Percentiles rank a stretch among this genome's conserved stretches.
Conservation (phyloP, 352 stramenopile species). For the Phytophthora brassicae region DNA sequence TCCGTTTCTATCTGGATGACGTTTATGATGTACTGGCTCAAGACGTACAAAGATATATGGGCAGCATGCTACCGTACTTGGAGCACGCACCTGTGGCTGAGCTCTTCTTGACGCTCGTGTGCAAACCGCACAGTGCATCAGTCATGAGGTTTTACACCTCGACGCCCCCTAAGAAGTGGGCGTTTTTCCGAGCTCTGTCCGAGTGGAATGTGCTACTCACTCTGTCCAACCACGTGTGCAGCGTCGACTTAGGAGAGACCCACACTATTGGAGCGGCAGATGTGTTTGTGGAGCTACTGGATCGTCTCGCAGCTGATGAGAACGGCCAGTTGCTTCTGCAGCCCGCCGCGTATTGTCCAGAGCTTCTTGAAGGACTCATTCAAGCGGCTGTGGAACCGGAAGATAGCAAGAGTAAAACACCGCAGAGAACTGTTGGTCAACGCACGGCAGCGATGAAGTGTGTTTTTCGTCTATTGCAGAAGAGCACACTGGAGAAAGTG, state of each 20-base stretch:
- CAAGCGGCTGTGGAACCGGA: slow-evolving; percentile 46
- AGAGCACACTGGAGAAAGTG: slow-evolving; percentile 74
- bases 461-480: slow-evolving; percentile 75
- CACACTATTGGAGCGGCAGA: slow-evolving; percentile 85
- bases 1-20: slow-evolving; percentile 86
- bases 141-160: slow-evolving; percentile 69
- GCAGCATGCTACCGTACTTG: slow-evolving; percentile 80
- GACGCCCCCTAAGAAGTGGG: slow-evolving; percentile 83
- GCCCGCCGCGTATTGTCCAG: slow-evolving; percentile 77
- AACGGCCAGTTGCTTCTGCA: slow-evolving; percentile 89
- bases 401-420: slow-evolving; percentile 27
- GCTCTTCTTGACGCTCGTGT: slow-evolving; percentile 85
- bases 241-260: slow-evolving; percentile 52
- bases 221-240: slow-evolving; percentile 80
- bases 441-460: slow-evolving; percentile 86
- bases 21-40: slow-evolving; percentile 84
- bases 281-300: slow-evolving; percentile 87
- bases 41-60: slow-evolving; percentile 72
- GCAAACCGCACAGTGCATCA: slow-evolving; percentile 78
- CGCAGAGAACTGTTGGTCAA: slow-evolving; percentile 50
- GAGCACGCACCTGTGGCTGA: slow-evolving; percentile 85
- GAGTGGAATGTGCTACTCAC: slow-evolving; percentile 90
- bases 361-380: slow-evolving; percentile 85
- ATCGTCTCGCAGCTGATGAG: slow-evolving; percentile 85
- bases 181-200: slow-evolving; percentile 82